Evolutionary conservation across 257 asterid species (phyloP).

Genomic region (Capsicum pubescens): DNA sequence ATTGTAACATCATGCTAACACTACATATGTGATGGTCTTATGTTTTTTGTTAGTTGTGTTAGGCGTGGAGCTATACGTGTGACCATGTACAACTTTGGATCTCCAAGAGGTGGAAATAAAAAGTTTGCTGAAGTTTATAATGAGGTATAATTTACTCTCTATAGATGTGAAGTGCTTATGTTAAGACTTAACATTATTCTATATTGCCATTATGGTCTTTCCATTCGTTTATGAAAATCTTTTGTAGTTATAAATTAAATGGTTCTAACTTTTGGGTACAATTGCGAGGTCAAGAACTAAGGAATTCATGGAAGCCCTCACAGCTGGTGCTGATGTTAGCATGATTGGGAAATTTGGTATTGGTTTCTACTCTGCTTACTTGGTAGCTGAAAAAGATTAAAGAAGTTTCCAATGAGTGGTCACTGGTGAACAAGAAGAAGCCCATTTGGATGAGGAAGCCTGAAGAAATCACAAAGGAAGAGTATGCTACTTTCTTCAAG

Average conservation of each 20-base stretch:
- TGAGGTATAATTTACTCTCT: constrained; percentile 52
- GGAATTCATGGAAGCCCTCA: constrained; percentile 66
- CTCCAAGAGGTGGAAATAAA: constrained; percentile 96
- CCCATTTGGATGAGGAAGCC: constrained; percentile 72
- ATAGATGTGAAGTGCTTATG: constrained; percentile 9
- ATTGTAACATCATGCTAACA: background rate
- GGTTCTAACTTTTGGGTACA: constrained; percentile 42
- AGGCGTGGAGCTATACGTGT: constrained; percentile 81
- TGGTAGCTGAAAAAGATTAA: too few relatives aligned
- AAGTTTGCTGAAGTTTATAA: constrained; percentile 90
- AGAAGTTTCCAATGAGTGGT: constrained; percentile 58
- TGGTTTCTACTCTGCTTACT: too few relatives aligned
- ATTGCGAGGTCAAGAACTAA: constrained; percentile 72
- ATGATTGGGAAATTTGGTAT: too few relatives aligned
- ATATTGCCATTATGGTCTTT: constrained; percentile 4
- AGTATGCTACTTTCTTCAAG: constrained; percentile 63
- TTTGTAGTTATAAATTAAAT: background rate
- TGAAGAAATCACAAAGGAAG: constrained; percentile 65
- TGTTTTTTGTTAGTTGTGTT: constrained; percentile 22
- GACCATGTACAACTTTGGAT: constrained; percentile 96
- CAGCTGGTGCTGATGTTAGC: background rate
- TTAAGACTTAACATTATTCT: background rate
- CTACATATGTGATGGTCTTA: background rate
- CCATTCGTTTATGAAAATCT: background rate
- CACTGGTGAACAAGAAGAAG: constrained; percentile 59